A percentile compares a stretch with the other conserved stretches of the same genome.
Conservation (phyloP, 495 filamentous ascomycete species). For the Extremus antarcticus region DNA sequence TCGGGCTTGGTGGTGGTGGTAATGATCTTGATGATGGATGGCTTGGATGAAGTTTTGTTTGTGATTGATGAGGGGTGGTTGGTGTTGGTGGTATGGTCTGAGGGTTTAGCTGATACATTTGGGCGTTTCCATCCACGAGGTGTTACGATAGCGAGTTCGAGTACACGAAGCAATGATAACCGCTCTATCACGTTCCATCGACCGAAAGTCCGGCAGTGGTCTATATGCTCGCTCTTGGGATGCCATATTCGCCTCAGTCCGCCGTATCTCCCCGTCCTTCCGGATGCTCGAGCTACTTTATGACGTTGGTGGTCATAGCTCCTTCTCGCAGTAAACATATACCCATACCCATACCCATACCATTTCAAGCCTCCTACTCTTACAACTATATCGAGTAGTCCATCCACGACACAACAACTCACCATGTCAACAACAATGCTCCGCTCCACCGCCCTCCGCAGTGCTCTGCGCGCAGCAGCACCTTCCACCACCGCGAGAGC, state of each 20-base stretch:
- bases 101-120: no score
- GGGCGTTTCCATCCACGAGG: no score
- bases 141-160: no score
- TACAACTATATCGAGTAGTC: not conserved
- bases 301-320: not conserved
- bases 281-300: no score
- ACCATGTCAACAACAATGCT: slow-evolving; percentile 47
- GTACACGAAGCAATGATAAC: no score
- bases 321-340: not conserved
- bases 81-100: no score
- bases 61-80: not conserved
- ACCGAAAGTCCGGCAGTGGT: no score
- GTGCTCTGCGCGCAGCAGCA: slow-evolving; percentile 40
- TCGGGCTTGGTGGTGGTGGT: slow-evolving; percentile 14
- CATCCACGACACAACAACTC: not conserved
- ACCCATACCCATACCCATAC: not conserved
- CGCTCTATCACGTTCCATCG: no score
- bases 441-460: slow-evolving; percentile 40
- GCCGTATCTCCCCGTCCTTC: no score
- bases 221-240: no score
- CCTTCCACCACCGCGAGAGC: slow-evolving; percentile 43
- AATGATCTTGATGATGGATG: slow-evolving; percentile 11
- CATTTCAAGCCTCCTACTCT: not conserved
- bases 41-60: slow-evolving; percentile 9
- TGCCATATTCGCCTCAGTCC: no score